These are phyloP conservation scores for Haplosporangium sp. DNA, from an alignment of 371 early-diverging fungal species.

Conservation along the genomic window DNA sequence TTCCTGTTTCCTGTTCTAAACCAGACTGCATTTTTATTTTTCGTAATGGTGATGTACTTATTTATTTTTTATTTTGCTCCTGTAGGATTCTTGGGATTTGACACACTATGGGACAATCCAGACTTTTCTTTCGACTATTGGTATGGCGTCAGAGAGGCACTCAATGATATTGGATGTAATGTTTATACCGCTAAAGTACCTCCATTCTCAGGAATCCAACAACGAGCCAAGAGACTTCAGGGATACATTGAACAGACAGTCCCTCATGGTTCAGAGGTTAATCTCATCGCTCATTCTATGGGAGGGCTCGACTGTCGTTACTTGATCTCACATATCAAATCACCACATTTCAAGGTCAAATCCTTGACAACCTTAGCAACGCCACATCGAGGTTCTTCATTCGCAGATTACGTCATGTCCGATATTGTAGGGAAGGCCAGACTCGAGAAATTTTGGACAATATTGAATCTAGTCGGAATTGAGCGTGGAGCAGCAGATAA, in stretches of 20 bases:
- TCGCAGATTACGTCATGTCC: conserved; percentile 80
- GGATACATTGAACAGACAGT: conserved; percentile 66
- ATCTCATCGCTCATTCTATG: conserved; percentile 62
- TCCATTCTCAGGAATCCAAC: conserved; percentile 76
- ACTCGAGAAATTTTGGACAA: conserved; percentile 38
- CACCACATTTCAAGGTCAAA: conserved; percentile 70
- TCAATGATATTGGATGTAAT: conserved; percentile 82
- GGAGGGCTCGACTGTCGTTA: conserved; percentile 92
- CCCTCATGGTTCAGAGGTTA: conserved; percentile 65
- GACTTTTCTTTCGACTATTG: conserved; percentile 88
- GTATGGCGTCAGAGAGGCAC: conserved; percentile 85
- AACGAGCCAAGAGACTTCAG: conserved; percentile 83
- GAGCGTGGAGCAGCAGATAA: conserved; percentile 63
- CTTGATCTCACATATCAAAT: conserved; percentile 80
- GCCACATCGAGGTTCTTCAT: conserved; percentile 90
- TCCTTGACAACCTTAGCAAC: conserved; percentile 90
- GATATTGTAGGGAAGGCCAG: conserved; percentile 37
- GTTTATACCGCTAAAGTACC: conserved; percentile 87
- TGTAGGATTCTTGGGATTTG: conserved; percentile 68
- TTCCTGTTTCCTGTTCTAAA: no score
- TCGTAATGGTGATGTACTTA: conserved; percentile 1
- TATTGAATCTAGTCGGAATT: conserved; percentile 28
- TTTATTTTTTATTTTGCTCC: background rate
- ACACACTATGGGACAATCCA: conserved; percentile 68
- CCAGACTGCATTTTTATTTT: background rate